phyloP scores from a whole-genome alignment of 2,329 filamentous ascomycete species.

The Chrysoporthe austroafricana region DNA sequence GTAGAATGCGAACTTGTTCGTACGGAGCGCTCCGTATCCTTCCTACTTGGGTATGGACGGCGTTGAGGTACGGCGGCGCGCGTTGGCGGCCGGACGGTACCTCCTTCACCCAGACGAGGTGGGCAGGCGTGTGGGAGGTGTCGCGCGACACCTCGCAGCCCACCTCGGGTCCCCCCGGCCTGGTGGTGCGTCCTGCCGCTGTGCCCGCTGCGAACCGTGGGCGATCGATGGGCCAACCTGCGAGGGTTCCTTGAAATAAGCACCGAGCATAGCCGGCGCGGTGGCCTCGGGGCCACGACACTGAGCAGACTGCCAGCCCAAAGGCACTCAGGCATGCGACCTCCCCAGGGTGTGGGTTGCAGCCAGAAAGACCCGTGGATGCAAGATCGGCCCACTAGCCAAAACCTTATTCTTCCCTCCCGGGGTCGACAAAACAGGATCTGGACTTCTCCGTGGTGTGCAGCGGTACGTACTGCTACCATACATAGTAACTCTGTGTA shows the following conservation, averaged over 20 bases:
- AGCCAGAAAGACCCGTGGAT: conserved; percentile 3
- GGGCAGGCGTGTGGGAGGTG: background rate
- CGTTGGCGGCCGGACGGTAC: background rate
- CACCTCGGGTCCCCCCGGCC: background rate
- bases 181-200: too few relatives aligned
- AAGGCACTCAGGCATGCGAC: background rate
- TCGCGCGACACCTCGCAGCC: background rate
- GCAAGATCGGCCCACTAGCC: conserved; percentile 8
- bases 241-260: too few relatives aligned
- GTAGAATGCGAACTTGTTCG: background rate
- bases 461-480: background rate
- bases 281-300: too few relatives aligned
- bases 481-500: background rate
- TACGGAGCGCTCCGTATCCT: background rate
- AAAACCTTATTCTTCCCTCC: conserved; percentile 6
- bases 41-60: conserved; percentile 1
- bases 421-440: conserved; percentile 1
- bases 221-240: too few relatives aligned
- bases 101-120: background rate
- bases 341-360: background rate
- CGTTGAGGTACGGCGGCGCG: background rate
- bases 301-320: too few relatives aligned
- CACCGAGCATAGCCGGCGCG: too few relatives aligned
- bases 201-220: too few relatives aligned
- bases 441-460: background rate